Evolutionary conservation across 352 stramenopile genomes (phyloP).

Genomic region (Phytophthora brassicae): DNA sequence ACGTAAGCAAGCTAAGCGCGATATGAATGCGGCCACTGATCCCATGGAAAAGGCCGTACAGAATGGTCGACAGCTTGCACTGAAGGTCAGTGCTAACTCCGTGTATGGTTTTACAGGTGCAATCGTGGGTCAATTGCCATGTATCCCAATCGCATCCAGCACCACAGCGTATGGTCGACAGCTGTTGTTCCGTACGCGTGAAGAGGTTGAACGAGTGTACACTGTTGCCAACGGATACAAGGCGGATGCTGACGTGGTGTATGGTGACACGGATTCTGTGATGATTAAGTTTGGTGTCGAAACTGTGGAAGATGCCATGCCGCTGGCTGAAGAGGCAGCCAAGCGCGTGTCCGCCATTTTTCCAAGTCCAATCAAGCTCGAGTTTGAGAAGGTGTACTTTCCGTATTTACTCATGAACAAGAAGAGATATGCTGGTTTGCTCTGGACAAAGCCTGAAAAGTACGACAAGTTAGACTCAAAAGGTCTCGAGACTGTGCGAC

Average conservation of each 20-base stretch:
- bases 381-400: conserved; percentile 99
- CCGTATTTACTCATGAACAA: conserved; percentile 99
- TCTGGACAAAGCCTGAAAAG: conserved; percentile 92
- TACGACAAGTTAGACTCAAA: conserved; percentile 99
- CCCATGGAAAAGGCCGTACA: conserved; percentile 99
- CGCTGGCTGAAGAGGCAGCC: conserved; percentile 96
- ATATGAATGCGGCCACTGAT: conserved; percentile 99
- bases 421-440: conserved; percentile 91
- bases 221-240: conserved; percentile 93
- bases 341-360: conserved; percentile 97
- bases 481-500: conserved; percentile 98
- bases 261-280: conserved; percentile 99
- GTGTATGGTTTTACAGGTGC: conserved; percentile 99
- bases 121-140: conserved; percentile 97
- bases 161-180: conserved; percentile 98
- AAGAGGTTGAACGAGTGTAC: conserved; percentile 96
- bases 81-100: conserved; percentile 99
- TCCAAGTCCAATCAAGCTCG: conserved; percentile 96
- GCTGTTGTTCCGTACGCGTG: conserved; percentile 96
- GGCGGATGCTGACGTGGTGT: conserved; percentile 96
- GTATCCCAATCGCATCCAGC: conserved; percentile 97
- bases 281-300: conserved; percentile 99
- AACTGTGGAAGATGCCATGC: conserved; percentile 97
- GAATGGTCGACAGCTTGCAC: conserved; percentile 96
- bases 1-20: conserved; percentile 98